Percentiles rank a stretch among this genome's conserved stretches.
These are phyloP conservation scores for Aspergillus ustus DNA, from an alignment of 2,329 filamentous ascomycete genomes.

Conservation along the genomic window DNA sequence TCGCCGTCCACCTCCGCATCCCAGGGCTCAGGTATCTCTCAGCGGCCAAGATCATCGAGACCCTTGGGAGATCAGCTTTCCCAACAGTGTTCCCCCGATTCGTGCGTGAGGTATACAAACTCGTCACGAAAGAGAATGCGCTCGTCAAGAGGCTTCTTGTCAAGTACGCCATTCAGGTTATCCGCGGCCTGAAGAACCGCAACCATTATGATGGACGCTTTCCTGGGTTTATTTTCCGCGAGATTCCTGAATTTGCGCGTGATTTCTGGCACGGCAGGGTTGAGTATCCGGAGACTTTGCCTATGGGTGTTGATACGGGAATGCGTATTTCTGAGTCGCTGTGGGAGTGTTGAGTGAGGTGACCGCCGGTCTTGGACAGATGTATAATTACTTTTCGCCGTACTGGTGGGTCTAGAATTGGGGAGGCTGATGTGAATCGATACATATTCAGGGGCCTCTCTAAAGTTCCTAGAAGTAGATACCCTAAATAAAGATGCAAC, in stretches of 20 bases:
- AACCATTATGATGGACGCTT: constrained; percentile 11
- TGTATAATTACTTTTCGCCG: background rate
- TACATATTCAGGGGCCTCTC: background rate
- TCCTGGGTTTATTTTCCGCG: background rate
- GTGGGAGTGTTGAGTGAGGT: background rate
- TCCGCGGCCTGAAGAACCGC: background rate
- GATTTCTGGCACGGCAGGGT: background rate
- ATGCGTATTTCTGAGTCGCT: background rate
- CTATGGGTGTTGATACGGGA: background rate
- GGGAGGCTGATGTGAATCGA: background rate
- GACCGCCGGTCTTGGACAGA: background rate
- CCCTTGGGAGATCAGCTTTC: background rate
- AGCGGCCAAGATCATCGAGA: background rate
- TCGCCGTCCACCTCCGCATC: constrained; percentile 2
- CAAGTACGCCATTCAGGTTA: background rate
- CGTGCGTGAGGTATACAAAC: constrained; percentile 11
- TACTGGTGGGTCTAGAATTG: background rate
- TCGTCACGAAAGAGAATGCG: background rate
- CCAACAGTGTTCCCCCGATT: constrained; percentile 11
- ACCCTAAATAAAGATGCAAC: background rate
- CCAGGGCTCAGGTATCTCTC: background rate
- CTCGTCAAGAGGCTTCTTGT: constrained; percentile 1
- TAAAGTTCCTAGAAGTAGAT: background rate
- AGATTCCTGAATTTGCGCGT: background rate
- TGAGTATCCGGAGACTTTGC: background rate